A percentile compares a stretch with the other conserved stretches of the same genome.
phyloP scores from a whole-genome alignment of 768 basidiomycete genomes.

The Dacryopinax primogenitus region DNA sequence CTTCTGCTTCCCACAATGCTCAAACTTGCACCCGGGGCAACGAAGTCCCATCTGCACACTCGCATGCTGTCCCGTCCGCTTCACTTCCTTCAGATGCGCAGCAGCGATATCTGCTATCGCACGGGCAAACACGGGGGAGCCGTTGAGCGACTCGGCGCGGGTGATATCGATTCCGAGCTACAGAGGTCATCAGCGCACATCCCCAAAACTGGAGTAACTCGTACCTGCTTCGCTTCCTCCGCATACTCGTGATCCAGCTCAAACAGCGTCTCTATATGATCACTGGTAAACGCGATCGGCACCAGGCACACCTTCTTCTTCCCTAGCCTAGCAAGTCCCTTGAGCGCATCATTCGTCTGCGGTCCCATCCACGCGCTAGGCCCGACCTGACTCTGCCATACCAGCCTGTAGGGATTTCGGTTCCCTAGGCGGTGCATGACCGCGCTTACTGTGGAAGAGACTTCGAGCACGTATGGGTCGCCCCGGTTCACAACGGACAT shows the following conservation, averaged over 20 bases:
- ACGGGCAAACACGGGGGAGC: slow-evolving; percentile 88
- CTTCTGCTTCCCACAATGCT: slow-evolving; percentile 76
- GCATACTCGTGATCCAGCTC: slow-evolving; percentile 91
- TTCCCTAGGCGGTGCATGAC: slow-evolving; percentile 72
- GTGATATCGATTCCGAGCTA: slow-evolving; percentile 85
- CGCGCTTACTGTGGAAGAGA: slow-evolving; percentile 82
- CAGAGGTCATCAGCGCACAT: slow-evolving; percentile 11
- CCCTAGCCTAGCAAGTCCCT: slow-evolving; percentile 37
- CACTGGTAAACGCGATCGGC: slow-evolving; percentile 96
- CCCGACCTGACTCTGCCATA: slow-evolving; percentile 97
- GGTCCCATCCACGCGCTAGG: slow-evolving; percentile 98
- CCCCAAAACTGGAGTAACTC: slow-evolving; percentile 16
- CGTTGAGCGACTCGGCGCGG: slow-evolving; percentile 84
- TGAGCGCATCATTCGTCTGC: slow-evolving; percentile 83
- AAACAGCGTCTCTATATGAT: slow-evolving; percentile 97
- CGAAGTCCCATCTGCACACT: slow-evolving; percentile 72
- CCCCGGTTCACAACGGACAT: slow-evolving; percentile 98
- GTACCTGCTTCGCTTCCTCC: slow-evolving; percentile 79
- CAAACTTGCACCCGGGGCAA: slow-evolving; percentile 89
- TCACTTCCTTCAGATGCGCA: slow-evolving; percentile 57
- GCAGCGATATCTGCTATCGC: slow-evolving; percentile 85
- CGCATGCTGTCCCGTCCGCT: slow-evolving; percentile 46
- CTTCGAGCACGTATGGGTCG: slow-evolving; percentile 92
- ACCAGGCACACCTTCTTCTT: slow-evolving; percentile 49
- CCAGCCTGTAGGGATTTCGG: slow-evolving; percentile 72